Base-by-base conservation (phyloP, 345 rosid genomes). In the Murraya paniculata region DNA sequence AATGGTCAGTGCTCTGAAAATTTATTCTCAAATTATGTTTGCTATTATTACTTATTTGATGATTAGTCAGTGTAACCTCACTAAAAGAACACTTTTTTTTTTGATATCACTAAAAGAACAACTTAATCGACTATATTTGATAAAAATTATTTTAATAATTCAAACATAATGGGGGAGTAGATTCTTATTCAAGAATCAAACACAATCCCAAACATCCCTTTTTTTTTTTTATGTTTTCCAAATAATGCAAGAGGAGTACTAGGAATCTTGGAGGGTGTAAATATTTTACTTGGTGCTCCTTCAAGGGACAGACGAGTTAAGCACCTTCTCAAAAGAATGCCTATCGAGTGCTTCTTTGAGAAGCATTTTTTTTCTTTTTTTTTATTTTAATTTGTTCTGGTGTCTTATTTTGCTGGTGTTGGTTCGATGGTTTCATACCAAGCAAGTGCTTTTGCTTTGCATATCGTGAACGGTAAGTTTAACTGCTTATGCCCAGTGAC, bases 151-250 rank as follows among this genome's bases (percentile, higher is more conserved):
- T 10, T 10, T 41, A 14, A 41, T 41, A 9, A 39, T 39, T 39
- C 4, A 1, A 39, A 39, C 1, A 39, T 10, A 39, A 39, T 0
- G 0, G 0, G 14, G 0, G 13, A 39, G 48, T 9, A 10, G 14
- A 39, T 39, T 39, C 48, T 9, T 9, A 39, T 39, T 39, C 0
- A 10, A 39, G 48, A 39, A 10, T 39, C 16, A 41, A 41, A 14
- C 1, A 4, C 50, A 41, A 41, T 41, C 16, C 50, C 4, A 41
- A 41, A 41, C 1, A 2, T 41, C 4, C 4, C 45, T 50, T 50
- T 50, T 0, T 50, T 50, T 4, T n/a, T n/a, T n/a, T n/a, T n/a
- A n/a, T n/a, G n/a, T n/a, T n/a, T n/a, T n/a, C n/a, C n/a, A 13
- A 48, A 14, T 50, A 14, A 50, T 50, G 21, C 4, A 50, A 50